Evolutionary conservation across 306 rosid genomes (phyloP).

Genomic region (Malus asiatica): DNA sequence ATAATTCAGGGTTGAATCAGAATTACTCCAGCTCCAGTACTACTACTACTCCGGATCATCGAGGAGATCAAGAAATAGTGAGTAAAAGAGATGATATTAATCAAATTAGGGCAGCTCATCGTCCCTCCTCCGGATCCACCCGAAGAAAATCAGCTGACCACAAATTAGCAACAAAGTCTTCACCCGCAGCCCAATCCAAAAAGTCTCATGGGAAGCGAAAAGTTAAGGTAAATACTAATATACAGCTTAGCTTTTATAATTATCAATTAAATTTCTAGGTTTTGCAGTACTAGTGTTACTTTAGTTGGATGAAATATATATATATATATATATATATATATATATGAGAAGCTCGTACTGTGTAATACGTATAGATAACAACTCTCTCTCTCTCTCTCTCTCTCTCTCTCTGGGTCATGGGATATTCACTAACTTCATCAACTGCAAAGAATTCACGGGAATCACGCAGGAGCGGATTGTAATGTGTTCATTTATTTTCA

Average conservation of each 20-base stretch:
- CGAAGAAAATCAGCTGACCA: constrained; percentile 15
- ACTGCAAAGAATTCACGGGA: constrained; percentile 38
- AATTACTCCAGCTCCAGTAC: constrained; percentile 12
- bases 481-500: background rate
- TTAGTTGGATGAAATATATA: background rate
- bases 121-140: background rate
- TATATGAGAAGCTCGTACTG: background rate
- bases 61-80: constrained; percentile 38
- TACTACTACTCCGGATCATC: background rate
- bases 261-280: background rate
- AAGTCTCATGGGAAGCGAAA: constrained; percentile 71
- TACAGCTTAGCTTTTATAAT: background rate
- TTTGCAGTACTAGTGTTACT: background rate
- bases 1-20: background rate
- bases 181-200: constrained; percentile 34
- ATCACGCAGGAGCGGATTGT: background rate
- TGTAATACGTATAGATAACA: background rate
- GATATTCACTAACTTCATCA: background rate
- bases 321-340: too few relatives aligned
- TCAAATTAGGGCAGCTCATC: background rate
- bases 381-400: background rate
- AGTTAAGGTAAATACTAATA: constrained; percentile 47
- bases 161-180: constrained; percentile 44
- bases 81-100: constrained; percentile 28
- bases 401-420: background rate